Conservation (phyloP, 257 asterid species). For the Lithospermum erythrorhizon region DNA sequence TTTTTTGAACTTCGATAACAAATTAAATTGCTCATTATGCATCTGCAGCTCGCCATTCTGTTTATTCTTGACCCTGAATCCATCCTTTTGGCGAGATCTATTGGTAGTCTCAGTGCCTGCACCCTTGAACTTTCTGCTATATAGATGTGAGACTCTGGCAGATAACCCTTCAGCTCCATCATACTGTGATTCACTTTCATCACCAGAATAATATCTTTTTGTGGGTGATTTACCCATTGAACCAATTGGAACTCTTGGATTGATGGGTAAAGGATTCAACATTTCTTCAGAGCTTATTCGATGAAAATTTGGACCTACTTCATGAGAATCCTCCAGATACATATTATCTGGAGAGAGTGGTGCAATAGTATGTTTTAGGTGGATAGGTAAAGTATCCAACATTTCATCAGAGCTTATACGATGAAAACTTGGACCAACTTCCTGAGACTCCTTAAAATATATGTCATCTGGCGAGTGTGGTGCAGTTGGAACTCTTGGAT, state of each 20-base stretch:
- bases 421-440: conserved; percentile 18
- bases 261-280: conserved; percentile 2
- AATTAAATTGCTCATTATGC: conserved; percentile 17
- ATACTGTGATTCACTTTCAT: conserved; percentile 43
- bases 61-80: conserved; percentile 15
- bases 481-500: too few relatives aligned
- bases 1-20: conserved; percentile 15
- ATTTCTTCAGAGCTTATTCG: not conserved
- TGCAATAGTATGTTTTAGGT: too few relatives aligned
- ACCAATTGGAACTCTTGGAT: not conserved
- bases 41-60: conserved; percentile 23
- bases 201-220: conserved; percentile 31
- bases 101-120: conserved; percentile 11
- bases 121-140: conserved; percentile 21
- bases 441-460: conserved; percentile 18
- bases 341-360: too few relatives aligned
- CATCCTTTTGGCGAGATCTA: conserved; percentile 17
- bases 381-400: conserved; percentile 20
- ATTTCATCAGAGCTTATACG: conserved; percentile 34
- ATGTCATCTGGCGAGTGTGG: too few relatives aligned
- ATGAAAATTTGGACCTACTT: not conserved
- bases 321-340: not conserved
- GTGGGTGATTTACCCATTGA: conserved; percentile 15
- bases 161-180: conserved; percentile 27
- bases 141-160: conserved; percentile 15